Percentiles rank a stretch among this genome's conserved stretches.
Conservation (phyloP, 805 yeast species). For the Metschnikowia colocasiae region DNA sequence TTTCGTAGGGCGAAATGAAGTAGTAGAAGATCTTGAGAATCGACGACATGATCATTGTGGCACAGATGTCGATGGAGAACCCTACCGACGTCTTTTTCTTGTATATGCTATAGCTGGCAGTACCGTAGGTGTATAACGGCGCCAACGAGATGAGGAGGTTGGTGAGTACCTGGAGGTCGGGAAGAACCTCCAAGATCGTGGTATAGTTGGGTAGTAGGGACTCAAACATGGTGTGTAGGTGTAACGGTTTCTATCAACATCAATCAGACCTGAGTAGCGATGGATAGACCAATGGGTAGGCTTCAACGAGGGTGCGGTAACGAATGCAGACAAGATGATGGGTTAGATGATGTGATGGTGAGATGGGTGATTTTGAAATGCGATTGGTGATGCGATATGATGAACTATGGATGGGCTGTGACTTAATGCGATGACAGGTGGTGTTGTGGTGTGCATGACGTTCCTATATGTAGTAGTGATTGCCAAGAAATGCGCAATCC, state of each 20-base stretch:
- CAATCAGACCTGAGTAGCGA: too few relatives aligned
- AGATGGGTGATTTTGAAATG: too few relatives aligned
- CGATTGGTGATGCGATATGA: too few relatives aligned
- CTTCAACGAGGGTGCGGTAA: too few relatives aligned
- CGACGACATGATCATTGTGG: slow-evolving; percentile 80
- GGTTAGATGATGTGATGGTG: too few relatives aligned
- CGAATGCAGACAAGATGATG: too few relatives aligned
- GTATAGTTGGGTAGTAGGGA: slow-evolving; percentile 19
- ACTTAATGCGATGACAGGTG: not conserved
- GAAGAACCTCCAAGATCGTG: slow-evolving; percentile 24
- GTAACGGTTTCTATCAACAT: not conserved
- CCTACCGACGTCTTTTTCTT: slow-evolving; percentile 66
- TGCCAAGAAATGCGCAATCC: not conserved
- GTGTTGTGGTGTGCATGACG: not conserved
- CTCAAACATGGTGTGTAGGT: slow-evolving; percentile 9
- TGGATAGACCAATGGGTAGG: too few relatives aligned
- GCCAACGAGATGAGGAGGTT: slow-evolving; percentile 72
- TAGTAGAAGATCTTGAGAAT: slow-evolving; percentile 73
- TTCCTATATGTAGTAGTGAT: not conserved
- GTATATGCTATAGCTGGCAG: slow-evolving; percentile 70
- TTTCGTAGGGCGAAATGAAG: slow-evolving; percentile 74
- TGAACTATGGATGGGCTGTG: too few relatives aligned
- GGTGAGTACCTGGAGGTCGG: slow-evolving; percentile 49
- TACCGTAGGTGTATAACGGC: slow-evolving; percentile 83
- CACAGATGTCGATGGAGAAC: slow-evolving; percentile 88